Evolutionary conservation across 169 alveolate genomes (phyloP).

Genomic region (Plasmodium coatneyi): DNA sequence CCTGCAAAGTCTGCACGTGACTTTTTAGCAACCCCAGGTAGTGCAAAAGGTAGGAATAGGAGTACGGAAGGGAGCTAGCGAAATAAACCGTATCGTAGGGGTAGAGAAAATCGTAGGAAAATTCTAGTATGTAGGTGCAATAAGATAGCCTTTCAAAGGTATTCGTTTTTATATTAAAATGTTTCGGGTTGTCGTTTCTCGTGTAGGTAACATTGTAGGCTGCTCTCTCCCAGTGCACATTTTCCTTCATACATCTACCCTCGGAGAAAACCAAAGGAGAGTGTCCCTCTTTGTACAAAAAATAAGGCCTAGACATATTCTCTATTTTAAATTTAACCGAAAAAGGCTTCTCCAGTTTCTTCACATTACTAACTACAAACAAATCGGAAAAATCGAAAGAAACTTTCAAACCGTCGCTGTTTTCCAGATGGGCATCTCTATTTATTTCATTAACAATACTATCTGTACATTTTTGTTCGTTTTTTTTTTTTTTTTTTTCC

Average conservation of each 20-base stretch:
- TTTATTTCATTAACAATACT: slow-evolving; percentile 20
- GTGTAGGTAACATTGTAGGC: slow-evolving; percentile 54
- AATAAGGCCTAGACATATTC: slow-evolving; percentile 67
- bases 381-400: slow-evolving; percentile 35
- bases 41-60: slow-evolving; percentile 22
- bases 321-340: slow-evolving; percentile 42
- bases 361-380: slow-evolving; percentile 17
- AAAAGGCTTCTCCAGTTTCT: slow-evolving; percentile 38
- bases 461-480: slow-evolving; percentile 12
- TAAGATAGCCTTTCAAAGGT: slow-evolving; percentile 6
- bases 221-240: slow-evolving; percentile 45
- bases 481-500: not conserved
- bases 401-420: not conserved
- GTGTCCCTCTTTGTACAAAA: slow-evolving; percentile 59
- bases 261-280: slow-evolving; percentile 67
- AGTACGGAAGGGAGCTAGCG: slow-evolving; percentile 51
- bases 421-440: not conserved
- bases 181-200: slow-evolving; percentile 14
- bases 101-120: slow-evolving; percentile 48
- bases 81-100: slow-evolving; percentile 61
- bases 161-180: slow-evolving; percentile 44
- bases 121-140: slow-evolving; percentile 30
- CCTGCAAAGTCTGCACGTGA: not conserved
- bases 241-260: slow-evolving; percentile 29
- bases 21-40: slow-evolving; percentile 14